Conservation (phyloP, 2,329 filamentous ascomycete species). For the Colletotrichum scovillei region DNA sequence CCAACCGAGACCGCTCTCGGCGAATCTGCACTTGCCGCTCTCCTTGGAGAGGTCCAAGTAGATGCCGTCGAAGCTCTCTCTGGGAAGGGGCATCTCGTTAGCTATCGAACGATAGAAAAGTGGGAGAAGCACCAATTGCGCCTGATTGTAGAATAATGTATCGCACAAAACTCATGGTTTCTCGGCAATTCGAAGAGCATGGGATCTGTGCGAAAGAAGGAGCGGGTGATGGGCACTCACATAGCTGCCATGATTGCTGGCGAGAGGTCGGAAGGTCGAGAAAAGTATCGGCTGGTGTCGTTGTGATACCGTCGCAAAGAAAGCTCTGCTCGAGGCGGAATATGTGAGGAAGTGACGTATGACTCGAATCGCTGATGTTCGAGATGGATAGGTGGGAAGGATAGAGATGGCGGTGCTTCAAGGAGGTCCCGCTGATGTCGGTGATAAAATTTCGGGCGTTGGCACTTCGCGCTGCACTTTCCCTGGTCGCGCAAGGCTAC, state of each 20-base stretch:
- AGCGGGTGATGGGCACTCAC: conserved; percentile 17
- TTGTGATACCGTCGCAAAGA: neutral
- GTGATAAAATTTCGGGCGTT: conserved; percentile 32
- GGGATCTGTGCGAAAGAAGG: neutral
- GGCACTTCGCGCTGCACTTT: conserved; percentile 22
- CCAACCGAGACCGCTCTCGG: conserved; percentile 95
- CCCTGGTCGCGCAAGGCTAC: conserved; percentile 32
- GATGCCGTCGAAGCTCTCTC: conserved; percentile 97
- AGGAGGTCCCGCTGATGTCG: conserved; percentile 6
- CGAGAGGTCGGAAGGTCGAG: conserved; percentile 2
- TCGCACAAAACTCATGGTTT: conserved; percentile 10
- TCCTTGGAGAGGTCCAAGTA: conserved; percentile 95
- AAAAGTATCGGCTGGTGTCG: neutral
- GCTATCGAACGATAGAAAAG: neutral
- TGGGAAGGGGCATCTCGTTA: conserved; percentile 43
- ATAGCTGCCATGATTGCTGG: conserved; percentile 34
- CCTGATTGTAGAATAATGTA: conserved; percentile 37
- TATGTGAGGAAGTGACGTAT: neutral
- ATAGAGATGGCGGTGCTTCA: conserved; percentile 10
- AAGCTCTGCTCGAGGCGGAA: neutral
- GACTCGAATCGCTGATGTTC: neutral
- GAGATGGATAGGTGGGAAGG: conserved; percentile 1
- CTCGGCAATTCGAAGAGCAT: neutral
- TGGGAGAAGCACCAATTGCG: neutral
- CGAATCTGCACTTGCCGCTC: conserved; percentile 92